phyloP scores from a whole-genome alignment of 2,329 filamentous ascomycete species.

The Triangularia verruculosa region DNA sequence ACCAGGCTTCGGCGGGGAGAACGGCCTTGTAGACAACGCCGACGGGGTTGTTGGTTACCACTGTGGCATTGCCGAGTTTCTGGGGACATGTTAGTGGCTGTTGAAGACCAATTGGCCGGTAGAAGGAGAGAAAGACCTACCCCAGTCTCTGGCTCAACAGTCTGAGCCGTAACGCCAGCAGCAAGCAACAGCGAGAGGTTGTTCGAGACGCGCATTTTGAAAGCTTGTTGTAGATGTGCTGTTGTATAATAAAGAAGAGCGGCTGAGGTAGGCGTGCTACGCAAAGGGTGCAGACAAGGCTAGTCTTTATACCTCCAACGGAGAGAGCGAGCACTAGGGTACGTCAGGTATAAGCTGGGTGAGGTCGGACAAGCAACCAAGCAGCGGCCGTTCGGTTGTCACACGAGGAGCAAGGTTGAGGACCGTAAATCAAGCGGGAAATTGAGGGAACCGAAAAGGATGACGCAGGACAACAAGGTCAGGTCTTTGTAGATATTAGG shows the following conservation, averaged over 20 bases:
- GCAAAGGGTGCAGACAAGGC: neutral
- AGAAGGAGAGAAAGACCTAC: conserved; percentile 16
- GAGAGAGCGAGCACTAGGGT: neutral
- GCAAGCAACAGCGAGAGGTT: conserved; percentile 22
- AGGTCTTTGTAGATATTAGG: neutral
- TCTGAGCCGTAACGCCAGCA: conserved; percentile 22
- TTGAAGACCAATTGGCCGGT: neutral
- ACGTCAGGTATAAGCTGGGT: neutral
- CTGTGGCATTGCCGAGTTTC: conserved; percentile 48
- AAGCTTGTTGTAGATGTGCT: neutral
- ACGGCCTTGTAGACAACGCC: conserved; percentile 53
- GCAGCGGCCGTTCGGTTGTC: neutral
- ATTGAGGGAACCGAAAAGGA: neutral
- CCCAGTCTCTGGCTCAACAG: conserved; percentile 17
- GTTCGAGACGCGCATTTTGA: conserved; percentile 22
- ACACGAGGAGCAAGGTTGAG: neutral
- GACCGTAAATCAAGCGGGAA: neutral
- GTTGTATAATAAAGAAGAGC: neutral
- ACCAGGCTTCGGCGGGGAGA: conserved; percentile 53
- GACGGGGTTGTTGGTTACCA: conserved; percentile 54
- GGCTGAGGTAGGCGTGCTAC: neutral
- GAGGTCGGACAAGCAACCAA: neutral
- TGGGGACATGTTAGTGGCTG: conserved; percentile 25
- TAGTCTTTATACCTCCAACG: neutral
- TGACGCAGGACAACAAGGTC: neutral